A percentile compares a stretch with the other conserved stretches of the same genome.
Evolutionary conservation across 371 early-diverging fungal genomes (phyloP).

Genomic region (Mucor sp.): DNA sequence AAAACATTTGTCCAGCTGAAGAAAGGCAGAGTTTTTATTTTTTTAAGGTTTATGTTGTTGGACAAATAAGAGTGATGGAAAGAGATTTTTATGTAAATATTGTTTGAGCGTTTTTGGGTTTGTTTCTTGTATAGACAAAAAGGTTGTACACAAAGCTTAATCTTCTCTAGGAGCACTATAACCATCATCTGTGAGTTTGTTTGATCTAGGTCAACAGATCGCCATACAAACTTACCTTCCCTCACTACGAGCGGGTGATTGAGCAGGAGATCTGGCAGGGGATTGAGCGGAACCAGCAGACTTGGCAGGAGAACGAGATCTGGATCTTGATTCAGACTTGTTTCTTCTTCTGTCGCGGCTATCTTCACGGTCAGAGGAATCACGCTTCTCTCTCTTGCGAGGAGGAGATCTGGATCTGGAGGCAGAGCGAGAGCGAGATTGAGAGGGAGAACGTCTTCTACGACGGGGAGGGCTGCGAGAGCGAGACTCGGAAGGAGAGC

Average conservation of each 20-base stretch:
- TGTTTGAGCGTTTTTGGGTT: not conserved
- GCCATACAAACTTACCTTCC: slow-evolving; percentile 20
- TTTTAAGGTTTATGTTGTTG: not conserved
- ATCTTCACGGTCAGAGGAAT: slow-evolving; percentile 45
- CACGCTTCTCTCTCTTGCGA: slow-evolving; percentile 39
- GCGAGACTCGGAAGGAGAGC: slow-evolving; percentile 45
- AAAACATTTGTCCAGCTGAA: slow-evolving; percentile 5
- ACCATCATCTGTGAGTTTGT: not conserved
- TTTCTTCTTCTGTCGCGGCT: slow-evolving; percentile 17
- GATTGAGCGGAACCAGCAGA: slow-evolving; percentile 23
- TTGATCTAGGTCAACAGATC: not conserved
- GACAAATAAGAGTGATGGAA: slow-evolving; percentile 7
- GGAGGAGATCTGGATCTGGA: slow-evolving; percentile 45
- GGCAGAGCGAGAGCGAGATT: slow-evolving; percentile 37
- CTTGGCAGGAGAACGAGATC: slow-evolving; percentile 48
- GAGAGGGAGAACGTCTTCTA: slow-evolving; percentile 28
- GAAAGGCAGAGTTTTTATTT: slow-evolving; percentile 1
- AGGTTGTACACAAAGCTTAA: slow-evolving; percentile 10
- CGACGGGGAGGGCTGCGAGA: slow-evolving; percentile 40
- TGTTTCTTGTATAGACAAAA: too few relatives aligned
- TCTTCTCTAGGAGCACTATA: slow-evolving; percentile 21
- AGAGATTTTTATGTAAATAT: slow-evolving; percentile 4
- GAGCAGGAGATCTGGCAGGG: slow-evolving; percentile 26
- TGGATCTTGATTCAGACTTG: slow-evolving; percentile 28
- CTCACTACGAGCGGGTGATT: slow-evolving; percentile 31